These are phyloP conservation scores for Colletotrichum euphorbiae DNA, from an alignment of 2,329 filamentous ascomycete genomes.

Conservation along the genomic window DNA sequence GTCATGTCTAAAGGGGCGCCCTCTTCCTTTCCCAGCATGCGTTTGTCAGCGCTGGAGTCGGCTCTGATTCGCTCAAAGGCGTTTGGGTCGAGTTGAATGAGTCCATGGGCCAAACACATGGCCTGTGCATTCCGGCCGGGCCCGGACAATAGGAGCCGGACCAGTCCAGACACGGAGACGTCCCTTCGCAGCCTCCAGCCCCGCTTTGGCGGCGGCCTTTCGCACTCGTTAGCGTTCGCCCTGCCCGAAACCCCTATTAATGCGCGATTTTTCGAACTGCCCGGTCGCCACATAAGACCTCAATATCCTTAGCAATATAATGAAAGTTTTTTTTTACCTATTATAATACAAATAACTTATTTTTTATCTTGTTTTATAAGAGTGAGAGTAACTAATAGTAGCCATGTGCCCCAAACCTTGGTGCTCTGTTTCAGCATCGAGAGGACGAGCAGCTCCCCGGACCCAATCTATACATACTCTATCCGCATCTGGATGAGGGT, in stretches of 20 bases:
- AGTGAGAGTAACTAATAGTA: too few species aligned
- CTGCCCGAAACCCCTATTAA: too few species aligned
- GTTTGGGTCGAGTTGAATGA: background rate
- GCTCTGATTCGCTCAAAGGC: conserved; percentile 16
- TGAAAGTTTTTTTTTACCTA: too few species aligned
- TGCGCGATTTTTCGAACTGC: too few species aligned
- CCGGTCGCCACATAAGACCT: too few species aligned
- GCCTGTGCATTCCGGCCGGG: conserved; percentile 33
- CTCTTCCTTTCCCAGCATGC: background rate
- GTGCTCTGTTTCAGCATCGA: conserved; percentile 10
- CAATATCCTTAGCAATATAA: too few species aligned
- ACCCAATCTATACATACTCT: background rate
- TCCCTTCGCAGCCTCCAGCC: background rate
- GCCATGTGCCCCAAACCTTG: conserved; percentile 30
- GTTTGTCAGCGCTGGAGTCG: conserved; percentile 15
- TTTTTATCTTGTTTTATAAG: too few species aligned
- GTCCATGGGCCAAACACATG: conserved; percentile 31
- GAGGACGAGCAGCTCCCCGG: background rate
- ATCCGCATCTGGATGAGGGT: background rate
- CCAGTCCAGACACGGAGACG: background rate
- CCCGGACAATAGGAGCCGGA: conserved; percentile 20
- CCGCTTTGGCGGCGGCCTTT: conserved; percentile 20
- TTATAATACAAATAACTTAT: too few species aligned
- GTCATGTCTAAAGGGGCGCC: background rate
- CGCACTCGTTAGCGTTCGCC: too few species aligned